Conservation (phyloP, 1,284 basidiomycete species). For the Tilletia setariae region DNA sequence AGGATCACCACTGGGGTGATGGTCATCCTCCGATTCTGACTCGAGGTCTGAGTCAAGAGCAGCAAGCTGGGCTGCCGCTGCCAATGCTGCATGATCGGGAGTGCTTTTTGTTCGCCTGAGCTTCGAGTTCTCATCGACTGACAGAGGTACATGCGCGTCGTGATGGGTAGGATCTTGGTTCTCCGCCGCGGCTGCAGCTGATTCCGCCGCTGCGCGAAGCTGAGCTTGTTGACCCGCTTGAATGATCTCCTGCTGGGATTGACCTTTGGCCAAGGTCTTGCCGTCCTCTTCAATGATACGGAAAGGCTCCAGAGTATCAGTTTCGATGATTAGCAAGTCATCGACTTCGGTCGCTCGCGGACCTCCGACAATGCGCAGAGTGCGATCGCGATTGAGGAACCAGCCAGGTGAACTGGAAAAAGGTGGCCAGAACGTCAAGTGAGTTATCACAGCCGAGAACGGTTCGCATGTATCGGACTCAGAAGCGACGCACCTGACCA, state of each 20-base stretch:
- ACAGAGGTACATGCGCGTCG: too few species aligned
- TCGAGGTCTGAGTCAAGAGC: neutral
- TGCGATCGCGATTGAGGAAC: conserved; percentile 42
- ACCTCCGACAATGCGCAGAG: conserved; percentile 38
- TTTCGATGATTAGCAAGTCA: conserved; percentile 41
- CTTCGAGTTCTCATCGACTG: conserved; percentile 11
- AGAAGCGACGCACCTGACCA: conserved; percentile 26
- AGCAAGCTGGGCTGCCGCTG: neutral
- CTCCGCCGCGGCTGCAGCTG: neutral
- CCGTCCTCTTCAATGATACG: conserved; percentile 36
- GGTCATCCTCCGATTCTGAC: neutral
- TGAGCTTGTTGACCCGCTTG: conserved; percentile 26
- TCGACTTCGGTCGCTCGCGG: conserved; percentile 35
- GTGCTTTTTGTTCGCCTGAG: conserved; percentile 5
- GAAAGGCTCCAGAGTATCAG: conserved; percentile 34
- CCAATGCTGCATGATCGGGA: conserved; percentile 1
- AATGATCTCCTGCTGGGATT: conserved; percentile 8
- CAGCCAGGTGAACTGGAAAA: conserved; percentile 39
- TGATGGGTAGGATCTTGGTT: too few species aligned
- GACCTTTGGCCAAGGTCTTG: conserved; percentile 31
- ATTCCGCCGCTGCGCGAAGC: conserved; percentile 25
- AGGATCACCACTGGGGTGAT: neutral
- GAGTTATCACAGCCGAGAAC: neutral
- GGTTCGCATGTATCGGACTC: neutral
- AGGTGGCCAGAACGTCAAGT: conserved; percentile 2